Evolutionary conservation across 2,329 filamentous ascomycete species (phyloP).

Genomic region (Aspergillus fischeri): DNA sequence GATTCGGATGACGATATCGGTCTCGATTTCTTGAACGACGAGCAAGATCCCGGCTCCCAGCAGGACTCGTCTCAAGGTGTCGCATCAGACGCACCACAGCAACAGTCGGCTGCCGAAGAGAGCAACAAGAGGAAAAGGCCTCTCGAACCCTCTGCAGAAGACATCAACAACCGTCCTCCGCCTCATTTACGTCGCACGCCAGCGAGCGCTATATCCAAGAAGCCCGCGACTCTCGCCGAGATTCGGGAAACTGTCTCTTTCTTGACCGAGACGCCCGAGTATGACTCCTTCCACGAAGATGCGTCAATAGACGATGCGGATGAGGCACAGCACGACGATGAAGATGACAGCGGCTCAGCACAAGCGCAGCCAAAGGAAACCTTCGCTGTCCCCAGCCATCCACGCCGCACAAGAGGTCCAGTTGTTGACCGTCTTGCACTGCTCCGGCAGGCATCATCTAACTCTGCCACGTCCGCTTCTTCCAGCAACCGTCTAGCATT

Average conservation of each 20-base stretch:
- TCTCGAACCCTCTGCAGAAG: constrained; percentile 35
- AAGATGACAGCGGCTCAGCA: constrained; percentile 22
- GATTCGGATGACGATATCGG: constrained; percentile 68
- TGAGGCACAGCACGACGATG: constrained; percentile 43
- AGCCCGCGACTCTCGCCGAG: constrained; percentile 71
- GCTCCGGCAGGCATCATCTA: constrained; percentile 44
- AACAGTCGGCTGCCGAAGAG: constrained; percentile 16
- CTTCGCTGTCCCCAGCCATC: constrained; percentile 29
- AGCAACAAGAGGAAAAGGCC: constrained; percentile 40
- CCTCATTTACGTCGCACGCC: constrained; percentile 60
- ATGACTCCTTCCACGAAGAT: constrained; percentile 52
- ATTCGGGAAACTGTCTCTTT: constrained; percentile 80
- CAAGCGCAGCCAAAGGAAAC: constrained; percentile 14
- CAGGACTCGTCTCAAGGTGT: constrained; percentile 26
- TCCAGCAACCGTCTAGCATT: constrained; percentile 31
- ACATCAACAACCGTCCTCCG: constrained; percentile 51
- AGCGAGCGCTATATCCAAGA: constrained; percentile 52
- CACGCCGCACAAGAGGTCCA: constrained; percentile 36
- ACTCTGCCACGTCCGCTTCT: constrained; percentile 31
- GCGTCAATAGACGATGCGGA: constrained; percentile 48
- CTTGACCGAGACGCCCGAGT: constrained; percentile 67
- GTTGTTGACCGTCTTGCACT: constrained; percentile 44
- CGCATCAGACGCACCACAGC: constrained; percentile 12
- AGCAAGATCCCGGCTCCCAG: constrained; percentile 39
- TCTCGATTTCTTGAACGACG: constrained; percentile 63